Evolutionary conservation across 768 basidiomycete species (phyloP).

Genomic region (Flagelloscypha sp.): DNA sequence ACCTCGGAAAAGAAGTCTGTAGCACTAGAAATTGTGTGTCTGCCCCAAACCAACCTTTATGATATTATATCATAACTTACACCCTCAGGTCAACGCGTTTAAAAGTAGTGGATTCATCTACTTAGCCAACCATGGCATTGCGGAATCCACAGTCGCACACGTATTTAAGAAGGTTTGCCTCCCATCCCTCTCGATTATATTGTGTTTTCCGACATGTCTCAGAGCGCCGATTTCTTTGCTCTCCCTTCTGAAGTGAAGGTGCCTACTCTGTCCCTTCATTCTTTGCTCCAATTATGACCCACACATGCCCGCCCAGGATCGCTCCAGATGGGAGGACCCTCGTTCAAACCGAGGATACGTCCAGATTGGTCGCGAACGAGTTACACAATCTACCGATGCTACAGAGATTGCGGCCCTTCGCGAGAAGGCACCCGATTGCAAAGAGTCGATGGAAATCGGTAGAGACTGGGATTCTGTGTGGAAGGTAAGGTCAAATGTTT

Average conservation of each 20-base stretch:
- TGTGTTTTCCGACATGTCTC: no score
- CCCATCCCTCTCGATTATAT: no score
- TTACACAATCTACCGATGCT: slow-evolving; percentile 64
- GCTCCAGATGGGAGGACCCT: slow-evolving; percentile 77
- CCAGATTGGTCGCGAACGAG: slow-evolving; percentile 70
- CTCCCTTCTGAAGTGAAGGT: slow-evolving; percentile 60
- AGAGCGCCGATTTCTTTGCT: slow-evolving; percentile 75
- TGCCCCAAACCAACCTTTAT: neutral
- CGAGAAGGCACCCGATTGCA: slow-evolving; percentile 69
- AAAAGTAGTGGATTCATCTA: slow-evolving; percentile 79
- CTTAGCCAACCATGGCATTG: slow-evolving; percentile 64
- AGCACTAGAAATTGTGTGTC: slow-evolving; percentile 53
- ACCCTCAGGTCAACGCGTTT: slow-evolving; percentile 47
- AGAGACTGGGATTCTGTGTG: slow-evolving; percentile 71
- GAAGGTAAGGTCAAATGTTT: no score
- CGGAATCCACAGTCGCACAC: slow-evolving; percentile 42
- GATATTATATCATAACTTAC: neutral
- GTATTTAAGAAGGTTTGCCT: slow-evolving; percentile 56
- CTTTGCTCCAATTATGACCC: neutral
- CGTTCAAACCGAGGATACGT: slow-evolving; percentile 84
- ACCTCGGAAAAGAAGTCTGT: slow-evolving; percentile 48
- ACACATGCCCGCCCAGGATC: slow-evolving; percentile 29
- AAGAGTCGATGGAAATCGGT: slow-evolving; percentile 87
- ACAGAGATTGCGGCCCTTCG: slow-evolving; percentile 68
- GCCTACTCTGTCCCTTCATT: neutral